Base-by-base conservation (phyloP, 768 basidiomycete genomes). In the Lactifluus volemus region DNA sequence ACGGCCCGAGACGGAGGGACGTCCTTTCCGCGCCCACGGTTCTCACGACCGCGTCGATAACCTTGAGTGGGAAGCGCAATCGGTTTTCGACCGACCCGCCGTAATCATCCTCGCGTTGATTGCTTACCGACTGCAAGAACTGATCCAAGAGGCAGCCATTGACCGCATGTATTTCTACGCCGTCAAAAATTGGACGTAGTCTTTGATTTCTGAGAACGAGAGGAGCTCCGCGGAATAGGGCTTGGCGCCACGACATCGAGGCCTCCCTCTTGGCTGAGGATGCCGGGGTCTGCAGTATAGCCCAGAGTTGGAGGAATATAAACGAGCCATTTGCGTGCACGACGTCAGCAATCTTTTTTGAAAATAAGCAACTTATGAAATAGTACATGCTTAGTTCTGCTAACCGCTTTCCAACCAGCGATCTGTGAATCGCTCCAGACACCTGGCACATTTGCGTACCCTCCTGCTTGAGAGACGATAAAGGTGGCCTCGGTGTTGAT, bases 371-470 rank as follows among this genome's bases (percentile, higher is more conserved):
- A 17, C 21, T 15, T 14, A 15, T 1, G 53, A 36, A 11, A 51
- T 30, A 32, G 19, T 15, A 30, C 7, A 21, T 2, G 15, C 9
- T 5, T n/a, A 25, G 41, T 14, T 39, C 8, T 25, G 63, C 60
- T 19, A 36, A 79, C 79, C 65, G 70, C 65, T 65, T 78, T 81
- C 84, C 83, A 84, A 0, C 65, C 76, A 9, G 67, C 60, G 34
- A 78, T 77, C 63, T 92, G 88, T 25, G 78, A 81, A 3, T 78
- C 69, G n/a, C 69, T 81, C 76, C 80, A 88, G 56, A 88, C 81
- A 0, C 87, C 88, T 1, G 87, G 88, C 0, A 79, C 77, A 57
- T 81, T 70, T 1, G 59, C 53, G 45, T 71, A 74, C 1, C 83
- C 84, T 3, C 79, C 81, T 0, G 83, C 82, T 14, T 76, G 65